These are phyloP conservation scores for Achlya hypogyna DNA, from an alignment of 352 stramenopile species.

Conservation along the genomic window DNA sequence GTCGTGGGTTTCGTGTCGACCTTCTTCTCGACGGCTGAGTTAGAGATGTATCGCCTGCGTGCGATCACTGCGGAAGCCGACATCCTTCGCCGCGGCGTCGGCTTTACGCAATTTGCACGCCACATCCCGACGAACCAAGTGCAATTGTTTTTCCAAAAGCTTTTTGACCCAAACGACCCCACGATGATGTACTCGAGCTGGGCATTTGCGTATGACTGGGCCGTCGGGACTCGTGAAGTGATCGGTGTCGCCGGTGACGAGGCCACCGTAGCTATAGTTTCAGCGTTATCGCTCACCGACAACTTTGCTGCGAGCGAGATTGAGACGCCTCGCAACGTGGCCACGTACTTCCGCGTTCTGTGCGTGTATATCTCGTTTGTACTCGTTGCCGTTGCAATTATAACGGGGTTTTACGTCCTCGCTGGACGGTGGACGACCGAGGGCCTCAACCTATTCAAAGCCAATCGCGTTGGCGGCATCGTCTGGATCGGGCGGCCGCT, in stretches of 20 bases:
- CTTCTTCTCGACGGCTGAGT: background rate
- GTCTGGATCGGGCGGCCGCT: constrained; percentile 17
- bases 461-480: background rate
- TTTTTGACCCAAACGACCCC: background rate
- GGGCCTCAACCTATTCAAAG: background rate
- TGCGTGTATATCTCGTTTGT: constrained; percentile 9
- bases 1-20: background rate
- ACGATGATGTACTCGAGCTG: background rate
- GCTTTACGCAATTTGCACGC: background rate
- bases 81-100: background rate
- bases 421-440: background rate
- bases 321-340: background rate
- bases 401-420: background rate
- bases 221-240: background rate
- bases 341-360: too few relatives aligned
- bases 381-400: background rate
- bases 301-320: background rate
- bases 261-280: background rate
- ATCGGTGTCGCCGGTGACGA: background rate
- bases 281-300: background rate
- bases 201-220: background rate
- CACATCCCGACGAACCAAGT: background rate
- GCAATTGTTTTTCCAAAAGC: background rate
- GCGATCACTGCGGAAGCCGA: background rate
- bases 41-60: background rate